Conservation (phyloP, 352 stramenopile species). For the Peronospora belbahrii region DNA sequence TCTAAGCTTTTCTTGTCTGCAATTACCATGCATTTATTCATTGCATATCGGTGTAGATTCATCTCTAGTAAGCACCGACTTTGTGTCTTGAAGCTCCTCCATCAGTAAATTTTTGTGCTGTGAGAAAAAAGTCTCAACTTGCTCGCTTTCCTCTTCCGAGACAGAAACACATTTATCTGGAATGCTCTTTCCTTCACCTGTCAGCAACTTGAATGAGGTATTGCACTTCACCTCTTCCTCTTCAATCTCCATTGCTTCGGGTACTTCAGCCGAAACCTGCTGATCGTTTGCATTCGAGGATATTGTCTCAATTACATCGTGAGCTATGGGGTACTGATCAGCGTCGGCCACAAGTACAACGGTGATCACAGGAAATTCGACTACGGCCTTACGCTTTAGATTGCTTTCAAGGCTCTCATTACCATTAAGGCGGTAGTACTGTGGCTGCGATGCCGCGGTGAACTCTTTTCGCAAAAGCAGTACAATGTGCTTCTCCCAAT, state of each 20-base stretch:
- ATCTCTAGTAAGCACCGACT: slow-evolving; percentile 8
- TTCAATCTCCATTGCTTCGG: slow-evolving; percentile 13
- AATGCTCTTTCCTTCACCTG: not conserved
- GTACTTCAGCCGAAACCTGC: not conserved
- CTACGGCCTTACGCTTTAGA: slow-evolving; percentile 65
- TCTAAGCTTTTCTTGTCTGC: not conserved
- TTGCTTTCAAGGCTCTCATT: slow-evolving; percentile 58
- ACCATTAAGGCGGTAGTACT: slow-evolving; percentile 69
- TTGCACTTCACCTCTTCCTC: slow-evolving; percentile 1
- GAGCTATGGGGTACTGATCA: slow-evolving; percentile 45
- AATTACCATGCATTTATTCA: slow-evolving; percentile 18
- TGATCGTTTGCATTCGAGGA: slow-evolving; percentile 6
- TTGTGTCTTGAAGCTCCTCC: slow-evolving; percentile 18
- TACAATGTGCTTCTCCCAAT: slow-evolving; percentile 51
- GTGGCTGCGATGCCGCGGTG: slow-evolving; percentile 44
- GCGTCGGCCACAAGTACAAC: slow-evolving; percentile 41
- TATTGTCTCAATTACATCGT: slow-evolving; percentile 65
- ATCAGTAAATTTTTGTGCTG: slow-evolving; percentile 18
- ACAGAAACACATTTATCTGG: slow-evolving; percentile 17
- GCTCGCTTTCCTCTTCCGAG: slow-evolving; percentile 10
- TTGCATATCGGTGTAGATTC: slow-evolving; percentile 4
- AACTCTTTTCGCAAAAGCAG: slow-evolving; percentile 79
- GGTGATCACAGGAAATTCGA: slow-evolving; percentile 73
- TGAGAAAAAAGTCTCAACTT: not conserved
- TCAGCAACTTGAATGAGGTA: slow-evolving; percentile 10